Percentiles rank a stretch among this genome's conserved stretches.
phyloP scores from a whole-genome alignment of 108 stramenopile genomes.

The Skeletonema menzelii region DNA sequence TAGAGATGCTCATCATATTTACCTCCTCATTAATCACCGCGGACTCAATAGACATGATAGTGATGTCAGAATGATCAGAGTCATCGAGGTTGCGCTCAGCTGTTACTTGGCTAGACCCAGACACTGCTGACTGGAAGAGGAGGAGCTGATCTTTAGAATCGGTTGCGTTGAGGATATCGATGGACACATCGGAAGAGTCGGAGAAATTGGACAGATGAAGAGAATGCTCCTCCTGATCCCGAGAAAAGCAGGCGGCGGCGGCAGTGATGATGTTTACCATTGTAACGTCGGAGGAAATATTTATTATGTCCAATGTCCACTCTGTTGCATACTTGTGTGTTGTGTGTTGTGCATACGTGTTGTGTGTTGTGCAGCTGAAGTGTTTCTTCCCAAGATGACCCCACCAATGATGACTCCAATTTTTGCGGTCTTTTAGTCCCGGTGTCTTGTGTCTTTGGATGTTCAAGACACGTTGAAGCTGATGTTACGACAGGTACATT shows the following conservation, averaged over 20 bases:
- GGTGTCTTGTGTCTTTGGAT: no score
- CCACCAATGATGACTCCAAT: no score
- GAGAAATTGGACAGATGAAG: not conserved
- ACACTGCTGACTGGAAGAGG: not conserved
- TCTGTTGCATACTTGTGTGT: no score
- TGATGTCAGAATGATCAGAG: not conserved
- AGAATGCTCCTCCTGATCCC: not conserved
- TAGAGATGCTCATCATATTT: not conserved
- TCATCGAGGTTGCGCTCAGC: not conserved
- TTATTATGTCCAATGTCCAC: no score
- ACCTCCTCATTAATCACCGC: not conserved
- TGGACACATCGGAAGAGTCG: not conserved
- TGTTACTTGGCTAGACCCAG: not conserved
- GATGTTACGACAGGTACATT: no score
- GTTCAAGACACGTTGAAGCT: no score
- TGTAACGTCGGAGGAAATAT: no score
- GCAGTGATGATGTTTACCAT: not conserved
- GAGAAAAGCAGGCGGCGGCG: not conserved
- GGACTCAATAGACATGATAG: not conserved
- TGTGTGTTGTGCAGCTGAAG: no score
- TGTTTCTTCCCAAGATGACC: no score
- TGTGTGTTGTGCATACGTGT: no score
- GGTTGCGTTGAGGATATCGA: not conserved
- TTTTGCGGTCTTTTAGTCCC: no score
- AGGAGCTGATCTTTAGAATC: not conserved